These are phyloP conservation scores for Talaromyces nanjingensis DNA, from an alignment of 495 filamentous ascomycete species.

Conservation along the genomic window DNA sequence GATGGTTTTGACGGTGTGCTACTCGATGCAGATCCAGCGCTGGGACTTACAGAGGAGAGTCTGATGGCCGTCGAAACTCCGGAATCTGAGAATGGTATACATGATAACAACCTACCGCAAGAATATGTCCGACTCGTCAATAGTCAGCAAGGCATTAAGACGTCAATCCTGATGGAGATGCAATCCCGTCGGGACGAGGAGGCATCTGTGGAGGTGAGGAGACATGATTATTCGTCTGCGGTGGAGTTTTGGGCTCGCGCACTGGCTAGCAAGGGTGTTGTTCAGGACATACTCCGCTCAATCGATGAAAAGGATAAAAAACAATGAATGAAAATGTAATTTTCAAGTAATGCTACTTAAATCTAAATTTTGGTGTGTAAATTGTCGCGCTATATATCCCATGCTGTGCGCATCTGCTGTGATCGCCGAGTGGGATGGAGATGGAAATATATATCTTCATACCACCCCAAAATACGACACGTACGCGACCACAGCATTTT, in stretches of 20 bases:
- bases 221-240: conserved; percentile 42
- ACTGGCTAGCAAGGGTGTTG: conserved; percentile 33
- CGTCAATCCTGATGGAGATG: conserved; percentile 36
- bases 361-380: background rate
- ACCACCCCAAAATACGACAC: background rate
- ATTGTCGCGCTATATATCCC: background rate
- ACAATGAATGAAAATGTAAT: too few relatives aligned
- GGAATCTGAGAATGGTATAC: conserved; percentile 15
- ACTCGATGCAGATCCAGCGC: conserved; percentile 25
- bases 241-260: conserved; percentile 37
- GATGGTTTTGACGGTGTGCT: conserved; percentile 14
- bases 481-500: background rate
- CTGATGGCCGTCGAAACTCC: conserved; percentile 24
- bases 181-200: conserved; percentile 35
- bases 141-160: conserved; percentile 28
- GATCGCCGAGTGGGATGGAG: background rate
- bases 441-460: background rate
- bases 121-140: conserved; percentile 23
- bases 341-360: background rate
- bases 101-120: conserved; percentile 19
- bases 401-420: background rate
- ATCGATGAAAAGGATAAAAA: too few relatives aligned
- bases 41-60: conserved; percentile 23
- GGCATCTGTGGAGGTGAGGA: conserved; percentile 35
- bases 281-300: conserved; percentile 21